These are phyloP conservation scores for Aspergillus panamensis DNA, from an alignment of 495 filamentous ascomycete genomes.

Conservation along the genomic window DNA sequence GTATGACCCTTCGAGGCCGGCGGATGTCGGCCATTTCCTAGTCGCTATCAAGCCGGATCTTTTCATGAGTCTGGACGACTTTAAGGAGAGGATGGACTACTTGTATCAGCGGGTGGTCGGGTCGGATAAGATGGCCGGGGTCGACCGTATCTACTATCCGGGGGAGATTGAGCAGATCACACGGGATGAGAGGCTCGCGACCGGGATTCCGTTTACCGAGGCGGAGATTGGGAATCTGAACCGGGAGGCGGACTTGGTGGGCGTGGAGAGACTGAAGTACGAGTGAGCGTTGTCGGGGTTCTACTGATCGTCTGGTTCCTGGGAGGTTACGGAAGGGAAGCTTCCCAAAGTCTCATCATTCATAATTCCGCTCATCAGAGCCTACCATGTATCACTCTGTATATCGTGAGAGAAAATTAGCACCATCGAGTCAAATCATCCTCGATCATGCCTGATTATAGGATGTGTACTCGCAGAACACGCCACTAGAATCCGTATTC, in stretches of 20 bases:
- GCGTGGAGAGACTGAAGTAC: slow-evolving; percentile 31
- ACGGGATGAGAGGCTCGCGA: slow-evolving; percentile 49
- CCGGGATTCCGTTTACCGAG: slow-evolving; percentile 64
- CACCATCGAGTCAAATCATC: too few species aligned
- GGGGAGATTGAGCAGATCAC: slow-evolving; percentile 70
- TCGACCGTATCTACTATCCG: slow-evolving; percentile 76
- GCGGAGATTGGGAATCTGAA: slow-evolving; percentile 66
- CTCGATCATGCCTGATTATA: too few species aligned
- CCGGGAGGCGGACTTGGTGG: slow-evolving; percentile 58
- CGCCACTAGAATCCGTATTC: too few species aligned
- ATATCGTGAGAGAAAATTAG: too few species aligned
- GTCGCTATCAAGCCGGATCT: slow-evolving; percentile 73
- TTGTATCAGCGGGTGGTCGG: slow-evolving; percentile 62
- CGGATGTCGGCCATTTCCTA: slow-evolving; percentile 74
- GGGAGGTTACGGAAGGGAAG: too few species aligned
- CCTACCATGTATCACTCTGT: too few species aligned
- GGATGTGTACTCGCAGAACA: too few species aligned
- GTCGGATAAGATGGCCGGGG: slow-evolving; percentile 62
- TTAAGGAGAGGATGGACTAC: slow-evolving; percentile 65
- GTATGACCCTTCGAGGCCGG: slow-evolving; percentile 63
- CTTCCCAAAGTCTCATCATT: too few species aligned
- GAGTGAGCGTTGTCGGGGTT: background rate
- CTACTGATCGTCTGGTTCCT: too few species aligned
- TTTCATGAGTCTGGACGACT: slow-evolving; percentile 68
- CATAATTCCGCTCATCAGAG: too few species aligned